A percentile compares a stretch with the other conserved stretches of the same genome.
These are phyloP conservation scores for Dryas integrifolia DNA, from an alignment of 331 rosid genomes.

Conservation along the genomic window DNA sequence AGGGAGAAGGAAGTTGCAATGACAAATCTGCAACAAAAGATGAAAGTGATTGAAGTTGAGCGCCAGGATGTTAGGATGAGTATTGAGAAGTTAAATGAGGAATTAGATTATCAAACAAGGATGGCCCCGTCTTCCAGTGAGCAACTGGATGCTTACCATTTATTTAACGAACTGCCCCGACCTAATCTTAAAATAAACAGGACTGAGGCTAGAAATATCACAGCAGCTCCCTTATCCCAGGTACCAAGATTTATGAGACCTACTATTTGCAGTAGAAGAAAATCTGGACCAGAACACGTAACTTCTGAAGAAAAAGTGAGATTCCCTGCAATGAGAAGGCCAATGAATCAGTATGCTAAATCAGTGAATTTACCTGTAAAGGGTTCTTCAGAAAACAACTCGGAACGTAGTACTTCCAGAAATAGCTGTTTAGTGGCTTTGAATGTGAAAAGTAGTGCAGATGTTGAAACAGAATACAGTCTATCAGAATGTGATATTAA, in stretches of 20 bases:
- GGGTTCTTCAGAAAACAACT: constrained; percentile 23
- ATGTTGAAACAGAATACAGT: constrained; percentile 33
- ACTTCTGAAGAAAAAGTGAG: constrained; percentile 22
- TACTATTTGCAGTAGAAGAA: constrained; percentile 34
- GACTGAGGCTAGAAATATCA: constrained; percentile 12
- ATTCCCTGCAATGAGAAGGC: constrained; percentile 28
- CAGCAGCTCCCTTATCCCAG: constrained; percentile 15
- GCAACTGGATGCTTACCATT: constrained; percentile 23
- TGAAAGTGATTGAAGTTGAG: constrained; percentile 34
- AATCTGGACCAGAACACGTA: constrained; percentile 24
- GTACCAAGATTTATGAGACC: constrained; percentile 44
- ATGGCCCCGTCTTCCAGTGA: constrained; percentile 16
- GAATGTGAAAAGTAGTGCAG: constrained; percentile 26
- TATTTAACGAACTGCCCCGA: constrained; percentile 6
- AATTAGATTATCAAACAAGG: constrained; percentile 25
- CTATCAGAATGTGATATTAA: constrained; percentile 29
- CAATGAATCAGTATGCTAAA: constrained; percentile 30
- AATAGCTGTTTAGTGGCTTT: constrained; percentile 34
- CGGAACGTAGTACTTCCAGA: constrained; percentile 33
- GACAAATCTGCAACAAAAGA: constrained; percentile 30
- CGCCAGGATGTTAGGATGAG: constrained; percentile 28
- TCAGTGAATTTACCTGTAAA: constrained; percentile 37
- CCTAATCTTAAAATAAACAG: constrained; percentile 11
- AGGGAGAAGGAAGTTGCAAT: constrained; percentile 29
- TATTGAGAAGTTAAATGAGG: constrained; percentile 28